Conservation (phyloP, 441 rosid genomes). For the Eruca vesicaria region DNA sequence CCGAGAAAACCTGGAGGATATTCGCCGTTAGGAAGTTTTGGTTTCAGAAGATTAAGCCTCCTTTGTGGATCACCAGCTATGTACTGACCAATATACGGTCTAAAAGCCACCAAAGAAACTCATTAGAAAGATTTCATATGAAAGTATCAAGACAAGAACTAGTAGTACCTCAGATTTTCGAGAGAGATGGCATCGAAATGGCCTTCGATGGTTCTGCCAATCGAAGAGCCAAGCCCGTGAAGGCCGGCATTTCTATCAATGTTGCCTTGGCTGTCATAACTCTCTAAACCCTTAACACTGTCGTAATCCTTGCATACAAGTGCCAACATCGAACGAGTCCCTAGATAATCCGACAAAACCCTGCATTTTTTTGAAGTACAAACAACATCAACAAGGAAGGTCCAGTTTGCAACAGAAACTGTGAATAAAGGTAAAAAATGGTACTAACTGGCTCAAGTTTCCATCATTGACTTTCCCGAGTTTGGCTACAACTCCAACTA, state of each 20-base stretch:
- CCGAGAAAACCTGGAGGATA: slow-evolving; percentile 77
- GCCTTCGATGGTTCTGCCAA: slow-evolving; percentile 55
- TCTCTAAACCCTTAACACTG: slow-evolving; percentile 53
- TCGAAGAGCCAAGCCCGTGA: slow-evolving; percentile 56
- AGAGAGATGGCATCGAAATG: slow-evolving; percentile 72
- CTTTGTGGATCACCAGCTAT: slow-evolving; percentile 77
- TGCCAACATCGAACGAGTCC: slow-evolving; percentile 70
- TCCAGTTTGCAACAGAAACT: neutral
- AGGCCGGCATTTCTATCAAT: slow-evolving; percentile 47
- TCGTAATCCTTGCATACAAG: slow-evolving; percentile 68
- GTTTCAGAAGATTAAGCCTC: slow-evolving; percentile 77
- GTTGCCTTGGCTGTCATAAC: slow-evolving; percentile 52
- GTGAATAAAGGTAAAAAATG: neutral
- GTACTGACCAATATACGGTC: slow-evolving; percentile 46
- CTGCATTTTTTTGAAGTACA: slow-evolving; percentile 37
- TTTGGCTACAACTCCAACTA: slow-evolving; percentile 72
- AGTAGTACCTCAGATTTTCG: slow-evolving; percentile 62
- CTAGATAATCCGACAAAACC: slow-evolving; percentile 71
- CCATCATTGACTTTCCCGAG: slow-evolving; percentile 75
- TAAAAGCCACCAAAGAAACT: neutral
- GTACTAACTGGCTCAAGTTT: slow-evolving; percentile 71
- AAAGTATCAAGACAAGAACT: neutral
- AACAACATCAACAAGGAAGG: too few relatives aligned
- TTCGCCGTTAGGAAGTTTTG: slow-evolving; percentile 72
- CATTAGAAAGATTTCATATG: neutral